A percentile compares a stretch with the other conserved stretches of the same genome.
phyloP scores from a whole-genome alignment of 306 rosid genomes.

The Castanopsis chinensis region DNA sequence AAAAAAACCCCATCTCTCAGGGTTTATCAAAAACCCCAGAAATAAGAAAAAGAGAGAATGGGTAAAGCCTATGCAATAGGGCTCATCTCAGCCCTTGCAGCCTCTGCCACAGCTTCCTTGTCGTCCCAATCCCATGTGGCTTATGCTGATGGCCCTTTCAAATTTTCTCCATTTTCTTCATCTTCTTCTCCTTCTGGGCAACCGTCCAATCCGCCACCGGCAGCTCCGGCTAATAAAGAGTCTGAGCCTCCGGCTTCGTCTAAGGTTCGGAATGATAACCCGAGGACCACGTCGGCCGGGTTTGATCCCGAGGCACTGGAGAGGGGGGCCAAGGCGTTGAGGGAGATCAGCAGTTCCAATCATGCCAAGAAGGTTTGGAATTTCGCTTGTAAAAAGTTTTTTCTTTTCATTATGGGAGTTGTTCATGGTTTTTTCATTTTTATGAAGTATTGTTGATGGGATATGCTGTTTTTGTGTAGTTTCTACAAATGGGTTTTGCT shows the following conservation, averaged over 20 bases:
- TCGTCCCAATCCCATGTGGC: slow-evolving; percentile 30
- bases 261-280: slow-evolving; percentile 71
- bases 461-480: neutral
- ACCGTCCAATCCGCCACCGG: slow-evolving; percentile 8
- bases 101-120: slow-evolving; percentile 46
- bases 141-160: slow-evolving; percentile 58
- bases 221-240: slow-evolving; percentile 16
- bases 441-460: neutral
- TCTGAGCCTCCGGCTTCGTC: slow-evolving; percentile 34
- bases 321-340: slow-evolving; percentile 65
- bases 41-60: slow-evolving; percentile 32
- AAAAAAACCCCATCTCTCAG: neutral
- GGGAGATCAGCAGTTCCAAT: slow-evolving; percentile 43
- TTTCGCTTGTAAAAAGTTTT: neutral
- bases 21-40: neutral
- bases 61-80: slow-evolving; percentile 51
- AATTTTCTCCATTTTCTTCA: slow-evolving; percentile 33
- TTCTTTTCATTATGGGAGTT: neutral
- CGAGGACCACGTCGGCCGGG: slow-evolving; percentile 80
- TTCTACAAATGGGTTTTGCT: neutral
- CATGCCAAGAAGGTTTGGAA: slow-evolving; percentile 66
- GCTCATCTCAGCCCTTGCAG: slow-evolving; percentile 57
- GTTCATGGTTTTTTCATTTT: neutral
- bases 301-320: slow-evolving; percentile 88
- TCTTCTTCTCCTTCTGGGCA: slow-evolving; percentile 14